Conservation (phyloP, 257 asterid species). For the Penstemon davidsonii region DNA sequence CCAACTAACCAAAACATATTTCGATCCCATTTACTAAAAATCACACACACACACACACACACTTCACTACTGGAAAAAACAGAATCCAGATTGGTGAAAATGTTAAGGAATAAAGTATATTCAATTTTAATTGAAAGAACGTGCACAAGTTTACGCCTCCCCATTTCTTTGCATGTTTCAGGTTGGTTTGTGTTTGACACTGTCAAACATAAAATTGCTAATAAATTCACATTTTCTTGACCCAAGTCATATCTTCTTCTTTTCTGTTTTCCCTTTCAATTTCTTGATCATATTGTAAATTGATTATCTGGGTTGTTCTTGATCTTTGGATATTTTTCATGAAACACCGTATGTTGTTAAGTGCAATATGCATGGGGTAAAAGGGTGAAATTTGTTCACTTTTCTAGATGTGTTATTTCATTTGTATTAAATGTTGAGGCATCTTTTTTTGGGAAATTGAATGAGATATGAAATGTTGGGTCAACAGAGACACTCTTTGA, state of each 20-base stretch:
- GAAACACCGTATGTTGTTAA: background rate
- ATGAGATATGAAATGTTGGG: conserved; percentile 8
- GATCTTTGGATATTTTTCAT: conserved; percentile 16
- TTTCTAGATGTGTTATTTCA: background rate
- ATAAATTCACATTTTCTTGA: conserved; percentile 3
- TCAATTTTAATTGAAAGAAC: conserved; percentile 21
- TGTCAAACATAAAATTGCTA: background rate
- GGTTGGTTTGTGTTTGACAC: conserved; percentile 28
- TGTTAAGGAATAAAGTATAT: conserved; percentile 10
- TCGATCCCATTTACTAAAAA: conserved; percentile 5
- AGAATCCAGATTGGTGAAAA: background rate
- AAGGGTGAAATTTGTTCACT: background rate
- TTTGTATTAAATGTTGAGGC: background rate
- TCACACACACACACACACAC: conserved; percentile 7
- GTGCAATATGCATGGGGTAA: conserved; percentile 13
- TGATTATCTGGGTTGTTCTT: conserved; percentile 14
- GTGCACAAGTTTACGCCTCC: conserved; percentile 29
- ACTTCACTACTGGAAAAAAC: conserved; percentile 14
- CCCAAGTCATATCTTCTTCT: background rate
- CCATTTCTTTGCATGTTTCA: conserved; percentile 30
- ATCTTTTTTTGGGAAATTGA: background rate
- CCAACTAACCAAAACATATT: conserved; percentile 24
- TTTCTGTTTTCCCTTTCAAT: background rate
- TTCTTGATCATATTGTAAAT: background rate
- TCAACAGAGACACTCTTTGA: conserved; percentile 1